Evolutionary conservation across 2,329 filamentous ascomycete genomes (phyloP), one percentile per base, ranked within the genome.

Genomic region (Harringtonia lauricola): DNA sequence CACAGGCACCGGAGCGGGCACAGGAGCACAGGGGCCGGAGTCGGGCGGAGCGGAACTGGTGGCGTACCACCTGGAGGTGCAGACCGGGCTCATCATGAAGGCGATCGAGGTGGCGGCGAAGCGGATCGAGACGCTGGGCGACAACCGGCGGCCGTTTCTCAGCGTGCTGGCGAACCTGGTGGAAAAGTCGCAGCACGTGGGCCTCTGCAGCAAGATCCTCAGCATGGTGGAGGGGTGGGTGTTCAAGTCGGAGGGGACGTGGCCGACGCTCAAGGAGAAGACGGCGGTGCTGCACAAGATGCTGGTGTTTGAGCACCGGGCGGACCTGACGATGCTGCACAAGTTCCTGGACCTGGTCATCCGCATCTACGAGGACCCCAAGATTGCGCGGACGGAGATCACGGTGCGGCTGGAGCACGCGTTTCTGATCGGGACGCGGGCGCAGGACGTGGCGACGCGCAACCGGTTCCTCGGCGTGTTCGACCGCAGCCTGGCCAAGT

Each of bases 261-360:
- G 92, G 74, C 92, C 92, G 1, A 98, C 92, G 0, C 72, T 98
- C 2, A 99, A 99, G 62, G 94, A 98, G 64, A 98, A 98, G 68
- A 96, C 90, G 0, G 94, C 94, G 1, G 92, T 99, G 1, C 67
- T 99, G n/a, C 89, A 94, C 55, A 99, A 98, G 66, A 99, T 99
- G 92, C 68, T 96, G 15, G 81, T 89, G 0, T 98, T 98, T 53
- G 92, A 99, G 63, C 79, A 86, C 45, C 77, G 92, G 33, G 66
- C 74, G 24, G 90, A 96, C 57, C 77, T 81, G 28, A 87, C 83
- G 0, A 81, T 98, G 66, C 71, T 98, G 45, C 88, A 83, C 52
- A 90, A 90, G 58, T 99, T 96, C 66, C 71, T 98, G 46, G 86
- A 96, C 51, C 77, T 99, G 22, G 92, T 99, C 22, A 94, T 98